phyloP scores from a whole-genome alignment of 345 rosid species.

The Camelina sativa region DNA sequence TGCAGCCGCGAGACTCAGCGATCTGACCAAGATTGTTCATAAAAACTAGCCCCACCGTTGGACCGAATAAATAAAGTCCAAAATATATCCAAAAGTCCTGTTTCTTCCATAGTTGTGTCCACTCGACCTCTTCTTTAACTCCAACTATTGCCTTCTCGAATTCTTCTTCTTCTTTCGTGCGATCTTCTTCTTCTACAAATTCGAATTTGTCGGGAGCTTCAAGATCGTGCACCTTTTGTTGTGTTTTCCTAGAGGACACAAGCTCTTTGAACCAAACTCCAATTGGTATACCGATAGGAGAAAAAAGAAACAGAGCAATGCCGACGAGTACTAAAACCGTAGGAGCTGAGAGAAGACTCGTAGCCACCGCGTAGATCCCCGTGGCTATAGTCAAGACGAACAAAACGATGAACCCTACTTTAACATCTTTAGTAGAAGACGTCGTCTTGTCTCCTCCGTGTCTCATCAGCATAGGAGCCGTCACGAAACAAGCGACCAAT shows the following conservation, averaged over 20 bases:
- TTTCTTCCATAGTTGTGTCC: slow-evolving; percentile 58
- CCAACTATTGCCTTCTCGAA: slow-evolving; percentile 29
- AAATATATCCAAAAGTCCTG: slow-evolving; percentile 82
- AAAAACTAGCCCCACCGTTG: slow-evolving; percentile 81
- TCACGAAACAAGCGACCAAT: slow-evolving; percentile 43
- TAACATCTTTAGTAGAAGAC: slow-evolving; percentile 19
- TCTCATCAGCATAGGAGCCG: slow-evolving; percentile 54
- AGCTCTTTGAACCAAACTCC: slow-evolving; percentile 31
- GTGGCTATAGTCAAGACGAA: slow-evolving; percentile 65
- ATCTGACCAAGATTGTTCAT: slow-evolving; percentile 93
- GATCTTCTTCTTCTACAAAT: slow-evolving; percentile 32
- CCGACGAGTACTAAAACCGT: slow-evolving; percentile 51
- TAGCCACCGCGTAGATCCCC: slow-evolving; percentile 65
- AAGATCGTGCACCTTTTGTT: slow-evolving; percentile 43
- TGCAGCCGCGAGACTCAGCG: slow-evolving; percentile 74
- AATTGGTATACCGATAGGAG: slow-evolving; percentile 60
- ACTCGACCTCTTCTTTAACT: slow-evolving; percentile 71
- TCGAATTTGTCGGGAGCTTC: slow-evolving; percentile 33
- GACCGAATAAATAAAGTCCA: slow-evolving; percentile 71
- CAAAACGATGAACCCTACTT: slow-evolving; percentile 49
- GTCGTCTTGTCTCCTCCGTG: neutral
- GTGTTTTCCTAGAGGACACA: slow-evolving; percentile 4
- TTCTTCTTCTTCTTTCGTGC: slow-evolving; percentile 20
- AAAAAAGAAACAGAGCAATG: slow-evolving; percentile 49
- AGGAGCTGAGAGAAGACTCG: slow-evolving; percentile 55